These are phyloP conservation scores for Pulveroboletus sp. DNA, from an alignment of 768 basidiomycete genomes.

Conservation along the genomic window DNA sequence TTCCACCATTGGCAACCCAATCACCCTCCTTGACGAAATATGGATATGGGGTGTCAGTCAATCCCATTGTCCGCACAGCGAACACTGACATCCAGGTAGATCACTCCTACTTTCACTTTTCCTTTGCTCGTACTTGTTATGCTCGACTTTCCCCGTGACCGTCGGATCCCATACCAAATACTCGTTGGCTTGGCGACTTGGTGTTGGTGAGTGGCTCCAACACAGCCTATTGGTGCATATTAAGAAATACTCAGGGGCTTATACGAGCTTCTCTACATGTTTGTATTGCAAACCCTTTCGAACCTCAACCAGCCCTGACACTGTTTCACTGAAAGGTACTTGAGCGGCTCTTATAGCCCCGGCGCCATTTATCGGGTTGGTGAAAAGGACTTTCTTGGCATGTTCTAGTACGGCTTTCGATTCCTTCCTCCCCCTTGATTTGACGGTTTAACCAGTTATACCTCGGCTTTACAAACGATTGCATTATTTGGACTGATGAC, in stretches of 20 bases:
- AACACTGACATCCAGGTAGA: slow-evolving; percentile 27
- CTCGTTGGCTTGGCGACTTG: slow-evolving; percentile 57
- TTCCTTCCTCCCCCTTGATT: not conserved
- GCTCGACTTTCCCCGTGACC: slow-evolving; percentile 70
- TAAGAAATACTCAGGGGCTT: slow-evolving; percentile 42
- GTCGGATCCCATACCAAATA: slow-evolving; percentile 58
- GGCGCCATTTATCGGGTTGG: slow-evolving; percentile 39
- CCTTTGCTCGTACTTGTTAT: slow-evolving; percentile 65
- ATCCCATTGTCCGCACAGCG: slow-evolving; percentile 12
- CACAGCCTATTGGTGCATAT: slow-evolving; percentile 1
- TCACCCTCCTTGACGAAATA: slow-evolving; percentile 51
- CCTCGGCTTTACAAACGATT: slow-evolving; percentile 49
- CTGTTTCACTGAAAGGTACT: slow-evolving; percentile 27
- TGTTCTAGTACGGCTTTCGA: slow-evolving; percentile 32
- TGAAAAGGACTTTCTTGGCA: slow-evolving; percentile 38
- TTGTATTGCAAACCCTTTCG: slow-evolving; percentile 6
- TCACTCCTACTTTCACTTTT: slow-evolving; percentile 58
- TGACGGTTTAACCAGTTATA: slow-evolving; percentile 22
- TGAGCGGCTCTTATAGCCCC: slow-evolving; percentile 42
- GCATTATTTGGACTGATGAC: slow-evolving; percentile 69
- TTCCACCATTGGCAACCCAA: slow-evolving; percentile 45
- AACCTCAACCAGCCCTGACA: slow-evolving; percentile 9
- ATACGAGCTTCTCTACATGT: slow-evolving; percentile 56
- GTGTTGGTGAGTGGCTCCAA: slow-evolving; percentile 48
- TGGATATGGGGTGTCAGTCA: slow-evolving; percentile 54